Evolutionary conservation across 371 early-diverging fungal species (phyloP).

Genomic region (Funneliformis caledonium): DNA sequence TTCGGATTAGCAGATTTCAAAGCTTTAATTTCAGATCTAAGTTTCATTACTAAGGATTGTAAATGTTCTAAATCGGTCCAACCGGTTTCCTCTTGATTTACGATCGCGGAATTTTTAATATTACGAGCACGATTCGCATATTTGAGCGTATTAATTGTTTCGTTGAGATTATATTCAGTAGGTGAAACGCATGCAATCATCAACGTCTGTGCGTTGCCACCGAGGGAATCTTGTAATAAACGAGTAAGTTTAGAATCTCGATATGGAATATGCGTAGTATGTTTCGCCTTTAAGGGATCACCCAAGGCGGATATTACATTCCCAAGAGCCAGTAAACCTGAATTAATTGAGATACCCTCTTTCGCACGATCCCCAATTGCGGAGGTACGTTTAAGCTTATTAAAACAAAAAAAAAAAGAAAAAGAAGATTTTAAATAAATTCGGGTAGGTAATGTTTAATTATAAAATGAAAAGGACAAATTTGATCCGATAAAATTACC

Average conservation of each 20-base stretch:
- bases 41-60: slow-evolving; percentile 59
- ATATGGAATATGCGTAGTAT: slow-evolving; percentile 86
- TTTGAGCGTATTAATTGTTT: slow-evolving; percentile 90
- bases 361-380: slow-evolving; percentile 94
- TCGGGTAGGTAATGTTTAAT: background rate
- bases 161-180: slow-evolving; percentile 78
- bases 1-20: slow-evolving; percentile 46
- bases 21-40: slow-evolving; percentile 57
- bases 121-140: slow-evolving; percentile 90
- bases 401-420: slow-evolving; percentile 6
- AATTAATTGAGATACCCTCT: slow-evolving; percentile 99
- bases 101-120: slow-evolving; percentile 79
- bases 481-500: slow-evolving; percentile 44
- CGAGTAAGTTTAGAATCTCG: slow-evolving; percentile 98
- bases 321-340: slow-evolving; percentile 97
- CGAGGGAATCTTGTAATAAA: slow-evolving; percentile 95
- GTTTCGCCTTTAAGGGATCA: slow-evolving; percentile 70
- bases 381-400: slow-evolving; percentile 87
- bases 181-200: slow-evolving; percentile 95
- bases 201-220: slow-evolving; percentile 89
- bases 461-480: background rate
- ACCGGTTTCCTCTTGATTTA: slow-evolving; percentile 76
- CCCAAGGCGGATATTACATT: slow-evolving; percentile 99
- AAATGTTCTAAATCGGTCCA: slow-evolving; percentile 58
- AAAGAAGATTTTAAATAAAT: background rate